Conservation (phyloP, 495 filamentous ascomycete genomes). For the Thermothielavioides terrestris region DNA sequence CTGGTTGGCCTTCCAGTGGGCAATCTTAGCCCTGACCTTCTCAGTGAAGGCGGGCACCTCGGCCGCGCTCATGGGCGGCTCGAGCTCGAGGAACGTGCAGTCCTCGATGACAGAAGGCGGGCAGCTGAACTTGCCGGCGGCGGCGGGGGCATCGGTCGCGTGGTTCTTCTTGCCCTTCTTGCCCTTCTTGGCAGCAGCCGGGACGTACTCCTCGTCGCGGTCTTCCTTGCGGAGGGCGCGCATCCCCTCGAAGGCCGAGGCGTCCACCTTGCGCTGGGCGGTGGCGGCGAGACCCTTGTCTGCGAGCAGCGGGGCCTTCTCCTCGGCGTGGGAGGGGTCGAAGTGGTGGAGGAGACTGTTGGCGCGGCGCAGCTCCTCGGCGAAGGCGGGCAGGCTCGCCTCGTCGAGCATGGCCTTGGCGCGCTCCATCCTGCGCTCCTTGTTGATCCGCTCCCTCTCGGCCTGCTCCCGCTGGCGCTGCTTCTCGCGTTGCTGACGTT, state of each 20-base stretch:
- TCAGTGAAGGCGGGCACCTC: slow-evolving; percentile 71
- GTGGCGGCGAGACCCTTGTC: slow-evolving; percentile 55
- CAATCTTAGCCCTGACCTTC: slow-evolving; percentile 85
- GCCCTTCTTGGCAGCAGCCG: slow-evolving; percentile 78
- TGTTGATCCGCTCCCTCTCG: slow-evolving; percentile 72
- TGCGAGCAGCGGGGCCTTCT: slow-evolving; percentile 56
- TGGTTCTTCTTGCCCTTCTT: slow-evolving; percentile 70
- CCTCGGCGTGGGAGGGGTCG: slow-evolving; percentile 62
- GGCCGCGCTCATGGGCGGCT: slow-evolving; percentile 73
- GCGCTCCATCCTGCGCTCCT: slow-evolving; percentile 74
- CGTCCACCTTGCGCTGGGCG: slow-evolving; percentile 73
- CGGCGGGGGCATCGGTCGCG: slow-evolving; percentile 25
- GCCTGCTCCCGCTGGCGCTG: slow-evolving; percentile 46
- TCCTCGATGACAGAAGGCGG: slow-evolving; percentile 86
- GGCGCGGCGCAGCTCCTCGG: slow-evolving; percentile 81
- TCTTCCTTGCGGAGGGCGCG: slow-evolving; percentile 72
- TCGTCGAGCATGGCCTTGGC: slow-evolving; percentile 83
- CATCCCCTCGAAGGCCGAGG: slow-evolving; percentile 66
- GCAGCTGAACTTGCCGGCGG: slow-evolving; percentile 67
- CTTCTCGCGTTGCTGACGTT: slow-evolving; percentile 64
- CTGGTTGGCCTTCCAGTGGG: slow-evolving; percentile 90
- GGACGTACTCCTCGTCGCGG: slow-evolving; percentile 79
- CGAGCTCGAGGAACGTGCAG: slow-evolving; percentile 70
- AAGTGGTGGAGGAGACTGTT: slow-evolving; percentile 83
- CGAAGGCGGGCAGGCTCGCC: slow-evolving; percentile 79